A percentile compares a stretch with the other conserved stretches of the same genome.
These are phyloP conservation scores for Mortierella sp. DNA, from an alignment of 371 early-diverging fungal genomes.

Conservation along the genomic window DNA sequence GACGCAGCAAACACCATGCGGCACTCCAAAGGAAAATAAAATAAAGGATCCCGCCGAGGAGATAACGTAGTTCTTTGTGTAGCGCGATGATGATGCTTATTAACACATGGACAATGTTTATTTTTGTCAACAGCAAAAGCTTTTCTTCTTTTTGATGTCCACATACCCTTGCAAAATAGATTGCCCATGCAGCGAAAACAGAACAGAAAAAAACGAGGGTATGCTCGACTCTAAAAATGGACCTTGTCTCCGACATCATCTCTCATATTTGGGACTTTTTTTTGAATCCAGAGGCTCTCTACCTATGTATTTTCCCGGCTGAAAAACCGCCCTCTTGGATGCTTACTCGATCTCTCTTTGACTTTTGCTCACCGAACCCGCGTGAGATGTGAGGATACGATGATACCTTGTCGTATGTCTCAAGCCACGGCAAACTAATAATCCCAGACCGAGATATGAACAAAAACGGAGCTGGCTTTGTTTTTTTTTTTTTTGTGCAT, in stretches of 20 bases:
- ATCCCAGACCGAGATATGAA: no score
- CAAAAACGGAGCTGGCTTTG: background rate
- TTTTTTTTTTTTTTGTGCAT: background rate
- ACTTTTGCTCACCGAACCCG: background rate
- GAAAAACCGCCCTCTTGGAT: background rate
- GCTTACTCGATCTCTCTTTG: background rate
- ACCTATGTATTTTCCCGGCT: background rate
- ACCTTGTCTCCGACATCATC: background rate
- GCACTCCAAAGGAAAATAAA: background rate
- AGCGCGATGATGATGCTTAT: background rate
- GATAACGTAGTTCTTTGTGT: background rate
- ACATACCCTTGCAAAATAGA: background rate
- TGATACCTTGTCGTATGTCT: no score
- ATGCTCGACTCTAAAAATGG: slow-evolving; percentile 2
- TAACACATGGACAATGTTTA: slow-evolving; percentile 5
- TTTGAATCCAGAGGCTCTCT: background rate
- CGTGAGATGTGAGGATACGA: background rate
- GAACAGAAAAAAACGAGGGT: background rate
- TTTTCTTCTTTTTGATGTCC: background rate
- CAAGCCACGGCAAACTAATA: background rate
- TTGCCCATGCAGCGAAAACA: background rate
- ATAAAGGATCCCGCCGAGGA: background rate
- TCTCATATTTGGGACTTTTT: background rate
- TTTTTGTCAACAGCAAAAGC: background rate
- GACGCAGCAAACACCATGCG: background rate